A percentile compares a stretch with the other conserved stretches of the same genome.
Conservation (phyloP, 1,284 basidiomycete genomes). For the Gastroboletus turbinatus region DNA sequence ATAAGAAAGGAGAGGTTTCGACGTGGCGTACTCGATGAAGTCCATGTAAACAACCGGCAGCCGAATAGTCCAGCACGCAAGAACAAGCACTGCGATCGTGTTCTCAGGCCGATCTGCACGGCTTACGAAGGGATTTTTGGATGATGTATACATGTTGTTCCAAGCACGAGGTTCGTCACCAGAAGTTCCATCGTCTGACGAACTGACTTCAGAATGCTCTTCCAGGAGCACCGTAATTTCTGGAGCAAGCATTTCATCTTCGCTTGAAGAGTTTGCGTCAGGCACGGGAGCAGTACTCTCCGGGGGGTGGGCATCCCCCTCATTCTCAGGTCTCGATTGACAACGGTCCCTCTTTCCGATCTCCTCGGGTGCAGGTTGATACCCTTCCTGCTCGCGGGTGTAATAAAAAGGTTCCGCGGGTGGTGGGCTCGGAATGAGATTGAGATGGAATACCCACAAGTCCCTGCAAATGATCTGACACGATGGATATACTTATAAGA, state of each 20-base stretch:
- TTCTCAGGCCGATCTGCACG: slow-evolving; percentile 55
- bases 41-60: slow-evolving; percentile 76
- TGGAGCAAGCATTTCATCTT: slow-evolving; percentile 38
- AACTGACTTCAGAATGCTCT: slow-evolving; percentile 51
- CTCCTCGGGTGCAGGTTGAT: slow-evolving; percentile 19
- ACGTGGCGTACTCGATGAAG: slow-evolving; percentile 58
- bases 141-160: slow-evolving; percentile 10
- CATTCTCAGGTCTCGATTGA: slow-evolving; percentile 15
- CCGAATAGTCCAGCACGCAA: slow-evolving; percentile 78
- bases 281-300: slow-evolving; percentile 1
- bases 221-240: slow-evolving; percentile 55
- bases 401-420: slow-evolving; percentile 58
- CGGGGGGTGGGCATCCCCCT: slow-evolving; percentile 1
- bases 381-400: slow-evolving; percentile 36
- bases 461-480: slow-evolving; percentile 74
- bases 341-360: slow-evolving; percentile 2
- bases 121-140: slow-evolving; percentile 21
- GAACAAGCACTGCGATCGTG: slow-evolving; percentile 64
- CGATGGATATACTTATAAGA: slow-evolving; percentile 4
- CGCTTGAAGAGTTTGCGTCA: slow-evolving; percentile 19
- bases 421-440: slow-evolving; percentile 58
- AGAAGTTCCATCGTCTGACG: slow-evolving; percentile 43
- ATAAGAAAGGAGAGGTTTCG: background rate
- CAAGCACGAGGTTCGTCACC: slow-evolving; percentile 21
- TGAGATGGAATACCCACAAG: slow-evolving; percentile 77